A percentile compares a stretch with the other conserved stretches of the same genome.
phyloP scores from a whole-genome alignment of 2,329 filamentous ascomycete species.

The Lizonia empirigonia region DNA sequence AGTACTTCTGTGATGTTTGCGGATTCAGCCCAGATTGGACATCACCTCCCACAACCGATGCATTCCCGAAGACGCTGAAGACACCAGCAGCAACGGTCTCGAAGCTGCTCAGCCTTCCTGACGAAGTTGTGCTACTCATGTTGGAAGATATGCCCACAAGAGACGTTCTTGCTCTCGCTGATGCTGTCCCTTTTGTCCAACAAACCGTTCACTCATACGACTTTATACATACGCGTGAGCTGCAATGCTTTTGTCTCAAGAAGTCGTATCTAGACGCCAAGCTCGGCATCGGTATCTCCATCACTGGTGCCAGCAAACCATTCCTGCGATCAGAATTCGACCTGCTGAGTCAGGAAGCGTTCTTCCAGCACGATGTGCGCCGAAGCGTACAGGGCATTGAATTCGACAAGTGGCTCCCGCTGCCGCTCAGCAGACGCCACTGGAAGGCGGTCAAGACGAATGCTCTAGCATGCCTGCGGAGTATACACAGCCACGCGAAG shows the following conservation, averaged over 20 bases:
- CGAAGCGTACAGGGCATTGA: constrained; percentile 51
- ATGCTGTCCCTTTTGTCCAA: constrained; percentile 48
- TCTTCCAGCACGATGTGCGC: constrained; percentile 44
- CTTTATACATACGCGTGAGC: constrained; percentile 51
- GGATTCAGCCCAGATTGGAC: neutral
- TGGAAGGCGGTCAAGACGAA: constrained; percentile 49
- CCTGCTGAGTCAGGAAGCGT: constrained; percentile 53
- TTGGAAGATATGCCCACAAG: constrained; percentile 32
- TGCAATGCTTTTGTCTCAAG: constrained; percentile 57
- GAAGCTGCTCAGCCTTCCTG: constrained; percentile 44
- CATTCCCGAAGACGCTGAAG: neutral
- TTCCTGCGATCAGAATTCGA: constrained; percentile 57
- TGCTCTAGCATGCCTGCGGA: constrained; percentile 31
- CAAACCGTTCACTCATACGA: constrained; percentile 43
- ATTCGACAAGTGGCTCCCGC: constrained; percentile 55
- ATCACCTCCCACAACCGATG: neutral
- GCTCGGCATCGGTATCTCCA: constrained; percentile 53
- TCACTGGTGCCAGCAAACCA: constrained; percentile 25
- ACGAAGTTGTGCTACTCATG: constrained; percentile 50
- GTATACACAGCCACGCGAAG: constrained; percentile 35
- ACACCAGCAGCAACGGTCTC: neutral
- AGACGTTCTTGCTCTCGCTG: constrained; percentile 47
- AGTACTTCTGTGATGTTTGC: constrained; percentile 2
- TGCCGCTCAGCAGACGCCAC: constrained; percentile 55
- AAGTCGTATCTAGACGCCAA: constrained; percentile 46